Evolutionary conservation across 371 early-diverging fungal species (phyloP).

Genomic region (Chytridium lagenaria): DNA sequence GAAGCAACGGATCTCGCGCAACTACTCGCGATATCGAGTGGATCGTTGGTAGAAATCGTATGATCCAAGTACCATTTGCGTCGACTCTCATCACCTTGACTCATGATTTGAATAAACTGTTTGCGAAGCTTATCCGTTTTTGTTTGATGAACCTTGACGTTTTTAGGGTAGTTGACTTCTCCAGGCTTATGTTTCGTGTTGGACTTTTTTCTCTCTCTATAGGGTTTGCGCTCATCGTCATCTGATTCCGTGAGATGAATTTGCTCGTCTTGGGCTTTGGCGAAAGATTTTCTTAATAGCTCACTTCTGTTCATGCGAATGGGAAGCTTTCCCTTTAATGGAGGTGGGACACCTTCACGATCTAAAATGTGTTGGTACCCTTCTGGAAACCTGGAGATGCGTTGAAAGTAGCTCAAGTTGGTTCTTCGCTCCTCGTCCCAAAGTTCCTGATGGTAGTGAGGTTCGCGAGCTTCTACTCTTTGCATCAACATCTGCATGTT

Average conservation of each 20-base stretch:
- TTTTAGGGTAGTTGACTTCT: background rate
- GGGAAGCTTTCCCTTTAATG: constrained; percentile 22
- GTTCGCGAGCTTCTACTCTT: constrained; percentile 38
- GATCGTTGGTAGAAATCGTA: constrained; percentile 15
- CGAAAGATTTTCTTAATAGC: constrained; percentile 20
- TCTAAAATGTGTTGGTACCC: constrained; percentile 40
- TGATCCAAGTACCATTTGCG: constrained; percentile 20
- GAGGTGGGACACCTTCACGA: constrained; percentile 38
- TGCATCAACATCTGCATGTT: constrained; percentile 37
- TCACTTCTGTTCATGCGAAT: constrained; percentile 33
- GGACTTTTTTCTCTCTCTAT: background rate
- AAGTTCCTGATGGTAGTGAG: constrained; percentile 41
- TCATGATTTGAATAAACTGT: constrained; percentile 19
- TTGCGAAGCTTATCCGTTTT: constrained; percentile 25
- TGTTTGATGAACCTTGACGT: constrained; percentile 24
- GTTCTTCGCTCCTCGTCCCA: constrained; percentile 46
- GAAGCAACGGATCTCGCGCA: background rate
- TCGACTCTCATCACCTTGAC: constrained; percentile 16
- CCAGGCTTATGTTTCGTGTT: background rate
- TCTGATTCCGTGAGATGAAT: background rate
- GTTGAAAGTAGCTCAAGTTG: constrained; percentile 46
- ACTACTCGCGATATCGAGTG: constrained; percentile 16
- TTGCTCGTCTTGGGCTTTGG: background rate
- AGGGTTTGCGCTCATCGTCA: too few relatives aligned
- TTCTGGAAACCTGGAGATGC: constrained; percentile 48